Evolutionary conservation across 495 filamentous ascomycete species (phyloP), one percentile per base, ranked within the genome.

Genomic region (Penicillium alfredii): DNA sequence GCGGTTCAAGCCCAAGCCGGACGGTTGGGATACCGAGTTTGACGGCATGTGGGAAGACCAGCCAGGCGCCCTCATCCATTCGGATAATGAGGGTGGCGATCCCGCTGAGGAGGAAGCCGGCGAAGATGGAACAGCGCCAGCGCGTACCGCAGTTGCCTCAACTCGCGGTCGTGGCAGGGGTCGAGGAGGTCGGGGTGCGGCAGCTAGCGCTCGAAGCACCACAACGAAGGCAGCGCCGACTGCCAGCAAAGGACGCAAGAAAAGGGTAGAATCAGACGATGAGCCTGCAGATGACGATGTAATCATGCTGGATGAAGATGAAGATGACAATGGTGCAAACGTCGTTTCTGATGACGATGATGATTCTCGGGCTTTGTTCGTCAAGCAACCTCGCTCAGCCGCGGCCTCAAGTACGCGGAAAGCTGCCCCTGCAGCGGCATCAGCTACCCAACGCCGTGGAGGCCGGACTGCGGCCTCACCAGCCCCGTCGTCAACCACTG

Each of bases 1-100:
- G 33, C 85, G 80, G 41, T 66, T 80, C 33, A 94, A 88, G 60
- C 77, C 80, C 12, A 77, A 75, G 43, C 92, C 92, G 3, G 81
- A 82, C 16, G 63, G 60, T 6, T 99, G 90, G 89, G 86, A 96
- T 53, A 80, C 74, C 3, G 89, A 97, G 42, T 56, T 86, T 22
- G 81, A 95, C 35, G 92, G 93, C 22, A 58, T 68, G 19, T 97
- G 92, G 92, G 78, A 77, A 27, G 83, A 92, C 39, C 77, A 88
- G 37, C 78, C 82, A 0, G 78, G 77, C 1, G 86, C 86, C 8
- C 61, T 83, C n/a, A 68, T 76, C 23, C 66, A 65, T 42, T 71
- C 70, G 2, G 74, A 80, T 29, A 66, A 69, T 23, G 74, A 72
- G 30, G 74, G 74, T 8, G 55, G 63, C 33, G 54, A 61, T 44